These are phyloP conservation scores for Macrolepiota albuminosa DNA, from an alignment of 768 basidiomycete genomes.

Conservation along the genomic window DNA sequence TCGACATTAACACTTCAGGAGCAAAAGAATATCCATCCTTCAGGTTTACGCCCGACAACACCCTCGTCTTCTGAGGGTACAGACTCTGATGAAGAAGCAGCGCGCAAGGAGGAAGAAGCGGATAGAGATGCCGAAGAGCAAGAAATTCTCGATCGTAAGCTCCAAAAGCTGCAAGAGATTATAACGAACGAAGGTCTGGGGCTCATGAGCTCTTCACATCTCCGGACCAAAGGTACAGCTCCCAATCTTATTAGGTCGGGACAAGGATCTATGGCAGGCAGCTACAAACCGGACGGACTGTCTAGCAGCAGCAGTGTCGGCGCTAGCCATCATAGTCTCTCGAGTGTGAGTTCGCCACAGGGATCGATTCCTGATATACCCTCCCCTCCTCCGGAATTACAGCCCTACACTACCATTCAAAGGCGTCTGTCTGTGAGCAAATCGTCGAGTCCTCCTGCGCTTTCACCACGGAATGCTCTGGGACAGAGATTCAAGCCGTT, in stretches of 20 bases:
- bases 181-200: constrained; percentile 74
- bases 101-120: constrained; percentile 63
- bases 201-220: constrained; percentile 45
- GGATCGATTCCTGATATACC: constrained; percentile 82
- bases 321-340: constrained; percentile 60
- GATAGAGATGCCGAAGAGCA: constrained; percentile 65
- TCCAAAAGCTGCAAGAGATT: constrained; percentile 63
- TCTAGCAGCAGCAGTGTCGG: constrained; percentile 44
- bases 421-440: constrained; percentile 49
- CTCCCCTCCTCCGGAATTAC: constrained; percentile 59
- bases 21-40: constrained; percentile 31
- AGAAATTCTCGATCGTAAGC: constrained; percentile 60
- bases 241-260: constrained; percentile 40
- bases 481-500: constrained; percentile 45
- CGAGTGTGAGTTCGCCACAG: constrained; percentile 68
- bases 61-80: constrained; percentile 49
- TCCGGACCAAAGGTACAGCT: constrained; percentile 35
- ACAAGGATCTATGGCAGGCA: constrained; percentile 30
- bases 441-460: constrained; percentile 56
- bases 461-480: constrained; percentile 52
- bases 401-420: constrained; percentile 47
- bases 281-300: constrained; percentile 32
- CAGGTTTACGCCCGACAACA: constrained; percentile 36
- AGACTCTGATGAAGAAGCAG: constrained; percentile 60
- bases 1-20: constrained; percentile 70